Evolutionary conservation across 768 basidiomycete species (phyloP).

Genomic region (Suillus cothurnatus): DNA sequence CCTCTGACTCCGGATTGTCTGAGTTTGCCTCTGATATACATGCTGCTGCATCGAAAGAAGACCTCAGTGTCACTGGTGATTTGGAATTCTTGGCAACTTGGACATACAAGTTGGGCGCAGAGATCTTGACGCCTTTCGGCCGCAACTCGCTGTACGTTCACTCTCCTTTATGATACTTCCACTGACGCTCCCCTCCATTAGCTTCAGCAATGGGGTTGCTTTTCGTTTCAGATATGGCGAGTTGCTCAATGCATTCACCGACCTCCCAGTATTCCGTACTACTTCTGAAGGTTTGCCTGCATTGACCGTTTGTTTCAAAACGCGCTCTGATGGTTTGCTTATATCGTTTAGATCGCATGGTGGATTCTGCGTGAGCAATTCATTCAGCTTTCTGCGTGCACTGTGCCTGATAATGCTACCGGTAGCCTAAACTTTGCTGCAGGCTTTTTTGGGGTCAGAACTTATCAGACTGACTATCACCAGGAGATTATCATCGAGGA

Average conservation of each 20-base stretch:
- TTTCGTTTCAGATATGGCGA: slow-evolving; percentile 50
- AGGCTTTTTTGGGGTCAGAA: slow-evolving; percentile 50
- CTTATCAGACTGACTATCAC: slow-evolving; percentile 43
- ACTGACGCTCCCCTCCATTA: slow-evolving; percentile 4
- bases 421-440: slow-evolving; percentile 48
- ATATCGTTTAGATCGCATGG: slow-evolving; percentile 30
- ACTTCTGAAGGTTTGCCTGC: slow-evolving; percentile 38
- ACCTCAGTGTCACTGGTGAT: slow-evolving; percentile 37
- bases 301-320: neutral
- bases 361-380: slow-evolving; percentile 32
- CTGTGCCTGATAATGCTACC: slow-evolving; percentile 15
- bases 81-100: slow-evolving; percentile 47
- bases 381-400: slow-evolving; percentile 13
- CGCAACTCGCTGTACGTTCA: slow-evolving; percentile 40
- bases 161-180: too few species aligned
- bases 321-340: neutral
- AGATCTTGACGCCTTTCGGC: slow-evolving; percentile 51
- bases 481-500: slow-evolving; percentile 50
- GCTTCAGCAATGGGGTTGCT: slow-evolving; percentile 46
- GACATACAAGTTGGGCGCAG: slow-evolving; percentile 47
- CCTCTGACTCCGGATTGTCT: slow-evolving; percentile 28
- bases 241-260: slow-evolving; percentile 42
- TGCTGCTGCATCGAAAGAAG: slow-evolving; percentile 22
- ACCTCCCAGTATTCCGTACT: slow-evolving; percentile 53
- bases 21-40: slow-evolving; percentile 32